Evolutionary conservation across 2,329 filamentous ascomycete genomes (phyloP).

Genomic region (Colletotrichum sp.): DNA sequence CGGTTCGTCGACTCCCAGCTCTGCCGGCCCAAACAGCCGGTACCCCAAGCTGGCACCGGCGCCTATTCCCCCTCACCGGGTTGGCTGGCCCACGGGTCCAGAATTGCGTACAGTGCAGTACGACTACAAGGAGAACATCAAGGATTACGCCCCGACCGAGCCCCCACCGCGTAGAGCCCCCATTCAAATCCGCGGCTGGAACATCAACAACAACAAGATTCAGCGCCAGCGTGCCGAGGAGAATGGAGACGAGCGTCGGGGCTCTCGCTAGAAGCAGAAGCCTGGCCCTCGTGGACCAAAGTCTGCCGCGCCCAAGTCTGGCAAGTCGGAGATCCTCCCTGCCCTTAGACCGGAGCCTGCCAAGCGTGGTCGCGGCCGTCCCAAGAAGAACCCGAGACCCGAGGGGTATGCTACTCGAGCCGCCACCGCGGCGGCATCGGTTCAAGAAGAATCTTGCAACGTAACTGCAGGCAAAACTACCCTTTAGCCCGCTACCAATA

Average conservation of each 20-base stretch:
- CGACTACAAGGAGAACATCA: conserved; percentile 58
- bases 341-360: neutral
- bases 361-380: neutral
- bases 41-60: conserved; percentile 66
- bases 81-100: conserved; percentile 49
- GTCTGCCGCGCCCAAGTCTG: neutral
- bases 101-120: conserved; percentile 66
- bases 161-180: conserved; percentile 61
- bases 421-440: neutral
- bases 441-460: neutral
- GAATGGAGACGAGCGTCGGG: conserved; percentile 22
- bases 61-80: conserved; percentile 56
- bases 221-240: conserved; percentile 16
- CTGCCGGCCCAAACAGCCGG: conserved; percentile 3
- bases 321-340: neutral
- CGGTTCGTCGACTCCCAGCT: conserved; percentile 21
- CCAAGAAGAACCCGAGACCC: neutral
- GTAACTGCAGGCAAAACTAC: neutral
- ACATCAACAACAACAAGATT: conserved; percentile 20
- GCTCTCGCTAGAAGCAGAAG: conserved; percentile 15
- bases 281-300: neutral
- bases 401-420: neutral
- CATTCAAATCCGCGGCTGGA: conserved; percentile 62
- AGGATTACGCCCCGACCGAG: conserved; percentile 60
- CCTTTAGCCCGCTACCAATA: neutral